Base-by-base conservation (phyloP, 805 yeast genomes). In the Groenewaldozyma tartarivorans region DNA sequence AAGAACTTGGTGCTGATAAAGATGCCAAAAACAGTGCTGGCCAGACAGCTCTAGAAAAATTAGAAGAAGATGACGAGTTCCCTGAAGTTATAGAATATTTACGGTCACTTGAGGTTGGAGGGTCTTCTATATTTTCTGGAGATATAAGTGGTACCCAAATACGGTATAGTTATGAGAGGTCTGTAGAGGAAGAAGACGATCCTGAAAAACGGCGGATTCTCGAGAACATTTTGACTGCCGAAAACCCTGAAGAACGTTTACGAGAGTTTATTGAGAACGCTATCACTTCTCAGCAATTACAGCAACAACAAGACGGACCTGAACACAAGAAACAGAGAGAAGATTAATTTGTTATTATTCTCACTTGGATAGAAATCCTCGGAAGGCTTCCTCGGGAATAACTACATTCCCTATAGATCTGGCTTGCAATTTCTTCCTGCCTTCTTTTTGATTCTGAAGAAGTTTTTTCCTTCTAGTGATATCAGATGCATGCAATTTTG, bases 401-500 rank as follows among this genome's bases (percentile, higher is more conserved):
- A 71, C 66, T 15, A 90, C 83, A 40, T 76, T 74, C 11, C 97
- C 97, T 11, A 79, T 69, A 9, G 29, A 24, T 24, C 29, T 7
- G 13, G 81, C 69, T 60, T 81, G 81, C 80, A 90, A 70, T 46
- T 71, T 72, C 61, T 82, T 85, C 63, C 92, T 92, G 30, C 98
- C 98, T 56, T 85, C 95, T 60, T 88, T 90, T 55, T 90, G 98
- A 52, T 82, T 81, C 41, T 73, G 85, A 40, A 90, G 66, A 50
- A 90, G 69, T 62, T 90, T 90, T 67, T 87, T 87, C 47, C 95
- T 71, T 64, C 98, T 72, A 0, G 94, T 74, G 26, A 88, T 75
- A 66, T 90, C 98, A 16, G 95, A 79, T 0, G 97, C 98, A 61
- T 90, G 97, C 45, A 92, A 65, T 55, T 78, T 83, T 21, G 92